Conservation (phyloP, 306 rosid genomes). For the Clitoria ternatea region DNA sequence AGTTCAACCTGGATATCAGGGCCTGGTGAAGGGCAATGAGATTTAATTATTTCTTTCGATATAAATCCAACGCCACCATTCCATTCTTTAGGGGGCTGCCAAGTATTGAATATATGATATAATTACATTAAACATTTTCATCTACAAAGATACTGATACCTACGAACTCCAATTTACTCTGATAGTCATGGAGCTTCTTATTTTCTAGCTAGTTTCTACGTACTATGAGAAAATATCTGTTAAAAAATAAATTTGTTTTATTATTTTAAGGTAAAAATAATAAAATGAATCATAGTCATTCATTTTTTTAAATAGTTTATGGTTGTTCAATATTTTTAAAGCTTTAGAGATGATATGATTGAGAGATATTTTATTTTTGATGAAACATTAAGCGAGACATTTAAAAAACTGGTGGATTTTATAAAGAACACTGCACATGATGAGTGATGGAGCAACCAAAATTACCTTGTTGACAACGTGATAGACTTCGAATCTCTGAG, state of each 20-base stretch:
- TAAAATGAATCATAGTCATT: not conserved
- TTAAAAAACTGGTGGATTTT: not conserved
- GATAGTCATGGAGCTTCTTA: not conserved
- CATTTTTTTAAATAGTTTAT: no score
- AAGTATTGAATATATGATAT: not conserved
- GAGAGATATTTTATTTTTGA: no score
- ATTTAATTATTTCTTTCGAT: slow-evolving; percentile 36
- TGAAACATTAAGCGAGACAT: no score
- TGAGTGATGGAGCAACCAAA: not conserved
- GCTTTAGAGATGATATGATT: not conserved
- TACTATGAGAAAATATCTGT: not conserved
- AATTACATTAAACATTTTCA: not conserved
- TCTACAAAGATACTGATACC: not conserved
- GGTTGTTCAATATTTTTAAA: no score
- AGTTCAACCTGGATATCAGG: slow-evolving; percentile 38
- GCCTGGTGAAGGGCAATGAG: slow-evolving; percentile 44
- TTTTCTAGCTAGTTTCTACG: no score
- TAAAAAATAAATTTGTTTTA: not conserved
- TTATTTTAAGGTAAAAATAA: not conserved
- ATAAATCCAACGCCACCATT: slow-evolving; percentile 43
- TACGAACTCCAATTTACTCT: not conserved
- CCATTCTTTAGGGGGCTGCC: slow-evolving; percentile 48
- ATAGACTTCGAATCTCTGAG: slow-evolving; percentile 35
- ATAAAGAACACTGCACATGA: not conserved
- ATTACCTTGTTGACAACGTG: slow-evolving; percentile 49